Conservation (phyloP, 2,329 filamentous ascomycete genomes). For the Talaromyces albobiverticillius region DNA sequence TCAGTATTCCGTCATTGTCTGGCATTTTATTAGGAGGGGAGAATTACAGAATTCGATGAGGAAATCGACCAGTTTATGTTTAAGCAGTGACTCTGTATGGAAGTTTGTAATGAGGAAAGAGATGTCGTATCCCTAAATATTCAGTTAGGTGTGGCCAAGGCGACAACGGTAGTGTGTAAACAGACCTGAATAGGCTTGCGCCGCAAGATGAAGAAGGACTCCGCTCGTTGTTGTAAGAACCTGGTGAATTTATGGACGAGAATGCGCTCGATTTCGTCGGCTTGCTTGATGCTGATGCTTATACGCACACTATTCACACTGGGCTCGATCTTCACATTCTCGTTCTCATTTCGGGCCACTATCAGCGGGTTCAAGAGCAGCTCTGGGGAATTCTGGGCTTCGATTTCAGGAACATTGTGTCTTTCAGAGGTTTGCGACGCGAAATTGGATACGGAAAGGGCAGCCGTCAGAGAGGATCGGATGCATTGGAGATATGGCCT, state of each 20-base stretch:
- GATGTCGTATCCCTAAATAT: slow-evolving; percentile 86
- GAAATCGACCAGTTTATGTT: slow-evolving; percentile 98
- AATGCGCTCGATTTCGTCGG: slow-evolving; percentile 97
- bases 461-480: slow-evolving; percentile 87
- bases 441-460: slow-evolving; percentile 93
- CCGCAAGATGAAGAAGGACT: slow-evolving; percentile 94
- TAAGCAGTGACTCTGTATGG: slow-evolving; percentile 97
- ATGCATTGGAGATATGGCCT: slow-evolving; percentile 96
- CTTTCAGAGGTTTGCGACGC: slow-evolving; percentile 94
- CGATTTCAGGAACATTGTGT: slow-evolving; percentile 97
- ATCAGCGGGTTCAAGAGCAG: slow-evolving; percentile 87
- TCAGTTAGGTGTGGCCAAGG: slow-evolving; percentile 2
- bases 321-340: slow-evolving; percentile 92
- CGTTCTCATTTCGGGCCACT: slow-evolving; percentile 92
- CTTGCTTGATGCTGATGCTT: slow-evolving; percentile 99
- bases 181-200: slow-evolving; percentile 88
- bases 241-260: slow-evolving; percentile 97
- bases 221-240: slow-evolving; percentile 92
- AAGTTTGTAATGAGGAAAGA: slow-evolving; percentile 98
- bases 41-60: slow-evolving; percentile 75
- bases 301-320: slow-evolving; percentile 96
- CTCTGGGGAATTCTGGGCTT: slow-evolving; percentile 89
- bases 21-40: background rate
- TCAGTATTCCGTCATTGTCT: background rate
- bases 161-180: background rate